Conservation (phyloP, 495 filamentous ascomycete genomes). For the Hypomontagnella monticulosa region DNA sequence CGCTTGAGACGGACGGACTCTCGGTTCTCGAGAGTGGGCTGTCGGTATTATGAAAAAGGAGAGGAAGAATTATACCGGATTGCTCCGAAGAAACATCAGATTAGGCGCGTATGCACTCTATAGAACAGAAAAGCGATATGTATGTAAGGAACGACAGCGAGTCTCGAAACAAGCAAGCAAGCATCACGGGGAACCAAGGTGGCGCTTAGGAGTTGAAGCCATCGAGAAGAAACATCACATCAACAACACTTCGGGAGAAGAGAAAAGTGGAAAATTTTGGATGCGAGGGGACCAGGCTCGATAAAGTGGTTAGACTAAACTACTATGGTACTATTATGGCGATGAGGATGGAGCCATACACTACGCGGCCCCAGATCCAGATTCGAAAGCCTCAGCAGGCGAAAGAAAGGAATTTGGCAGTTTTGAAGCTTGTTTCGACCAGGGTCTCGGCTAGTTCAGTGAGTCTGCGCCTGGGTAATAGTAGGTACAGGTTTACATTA, state of each 20-base stretch:
- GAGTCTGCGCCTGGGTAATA: conserved; percentile 1
- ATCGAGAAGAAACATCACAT: conserved; percentile 32
- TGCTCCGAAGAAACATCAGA: conserved; percentile 25
- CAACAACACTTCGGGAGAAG: conserved; percentile 4
- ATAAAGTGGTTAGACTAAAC: conserved; percentile 21
- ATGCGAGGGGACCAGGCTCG: conserved; percentile 14
- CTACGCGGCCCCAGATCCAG: conserved; percentile 22
- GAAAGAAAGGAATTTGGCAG: conserved; percentile 22
- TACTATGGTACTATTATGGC: neutral
- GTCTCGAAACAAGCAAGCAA: conserved; percentile 35
- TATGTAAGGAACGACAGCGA: conserved; percentile 32
- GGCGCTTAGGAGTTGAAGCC: conserved; percentile 38
- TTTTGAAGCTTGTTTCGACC: conserved; percentile 47
- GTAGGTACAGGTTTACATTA: neutral
- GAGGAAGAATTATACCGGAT: conserved; percentile 50
- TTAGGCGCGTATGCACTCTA: conserved; percentile 32
- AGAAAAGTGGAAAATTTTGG: conserved; percentile 21
- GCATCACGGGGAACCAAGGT: conserved; percentile 40
- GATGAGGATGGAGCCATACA: conserved; percentile 33
- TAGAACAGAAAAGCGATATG: conserved; percentile 30
- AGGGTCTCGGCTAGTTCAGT: conserved; percentile 20
- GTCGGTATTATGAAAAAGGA: conserved; percentile 36
- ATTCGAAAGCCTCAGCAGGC: conserved; percentile 17
- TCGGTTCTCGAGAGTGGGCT: conserved; percentile 7
- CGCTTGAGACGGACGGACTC: conserved; percentile 3